Conservation (phyloP, 2,329 filamentous ascomycete genomes). For the Fusarium circinatum region DNA sequence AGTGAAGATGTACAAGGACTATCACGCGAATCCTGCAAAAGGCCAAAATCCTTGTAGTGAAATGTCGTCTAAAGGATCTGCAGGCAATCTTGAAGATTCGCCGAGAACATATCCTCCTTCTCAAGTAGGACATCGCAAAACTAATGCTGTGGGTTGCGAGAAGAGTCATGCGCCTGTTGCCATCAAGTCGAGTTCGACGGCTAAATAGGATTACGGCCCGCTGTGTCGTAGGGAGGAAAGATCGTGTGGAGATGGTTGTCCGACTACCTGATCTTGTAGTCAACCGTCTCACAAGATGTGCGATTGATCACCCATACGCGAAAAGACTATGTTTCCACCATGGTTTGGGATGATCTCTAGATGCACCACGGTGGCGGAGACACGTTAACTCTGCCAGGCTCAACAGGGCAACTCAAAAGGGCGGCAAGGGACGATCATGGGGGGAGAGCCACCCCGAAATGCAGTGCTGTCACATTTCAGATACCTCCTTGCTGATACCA, state of each 20-base stretch:
- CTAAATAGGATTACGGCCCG: constrained; percentile 36
- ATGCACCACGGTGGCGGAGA: constrained; percentile 27
- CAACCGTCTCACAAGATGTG: constrained; percentile 20
- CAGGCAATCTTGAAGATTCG: neutral
- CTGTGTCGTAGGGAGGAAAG: constrained; percentile 17
- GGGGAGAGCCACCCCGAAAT: constrained; percentile 10
- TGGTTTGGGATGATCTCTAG: constrained; percentile 28
- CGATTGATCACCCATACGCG: constrained; percentile 10
- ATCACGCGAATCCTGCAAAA: neutral
- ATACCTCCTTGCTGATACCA: constrained; percentile 27
- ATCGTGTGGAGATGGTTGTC: constrained; percentile 26
- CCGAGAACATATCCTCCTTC: constrained; percentile 1
- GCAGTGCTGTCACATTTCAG: constrained; percentile 32
- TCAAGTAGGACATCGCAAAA: constrained; percentile 1
- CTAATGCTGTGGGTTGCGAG: constrained; percentile 25
- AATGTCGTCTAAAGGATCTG: constrained; percentile 2
- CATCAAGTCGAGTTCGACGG: constrained; percentile 23
- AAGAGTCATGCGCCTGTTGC: constrained; percentile 27
- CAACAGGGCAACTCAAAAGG: constrained; percentile 14
- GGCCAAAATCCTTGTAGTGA: neutral
- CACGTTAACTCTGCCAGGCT: constrained; percentile 20
- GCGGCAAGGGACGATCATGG: constrained; percentile 25
- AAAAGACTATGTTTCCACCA: constrained; percentile 8
- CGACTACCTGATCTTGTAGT: constrained; percentile 8
- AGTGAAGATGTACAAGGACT: neutral